These are phyloP conservation scores for Podila epigama DNA, from an alignment of 192 early-diverging fungal genomes.

Conservation along the genomic window DNA sequence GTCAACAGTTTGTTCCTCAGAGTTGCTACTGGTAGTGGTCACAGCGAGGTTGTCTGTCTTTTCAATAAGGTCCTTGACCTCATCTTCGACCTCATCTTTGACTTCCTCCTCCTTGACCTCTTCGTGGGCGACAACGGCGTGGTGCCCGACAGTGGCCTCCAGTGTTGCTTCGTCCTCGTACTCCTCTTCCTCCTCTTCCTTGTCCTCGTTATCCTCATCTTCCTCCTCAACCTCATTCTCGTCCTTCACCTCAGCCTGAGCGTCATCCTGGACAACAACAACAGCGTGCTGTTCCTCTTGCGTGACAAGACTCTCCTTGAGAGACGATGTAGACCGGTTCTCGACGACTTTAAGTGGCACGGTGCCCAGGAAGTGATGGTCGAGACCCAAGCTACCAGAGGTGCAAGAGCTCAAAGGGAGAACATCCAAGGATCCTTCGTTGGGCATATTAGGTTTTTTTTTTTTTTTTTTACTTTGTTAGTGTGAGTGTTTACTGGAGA, in stretches of 20 bases:
- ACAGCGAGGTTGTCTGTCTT: neutral
- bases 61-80: neutral
- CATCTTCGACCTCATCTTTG: neutral
- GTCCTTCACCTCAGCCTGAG: neutral
- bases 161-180: neutral
- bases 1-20: neutral
- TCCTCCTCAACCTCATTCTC: conserved; percentile 1
- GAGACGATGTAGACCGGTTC: neutral
- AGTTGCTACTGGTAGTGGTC: too few species aligned
- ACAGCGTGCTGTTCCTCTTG: conserved; percentile 6
- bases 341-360: conserved; percentile 6
- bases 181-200: neutral
- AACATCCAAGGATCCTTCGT: conserved; percentile 26
- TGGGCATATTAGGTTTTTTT: too few species aligned
- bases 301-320: conserved; percentile 1
- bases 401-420: conserved; percentile 40
- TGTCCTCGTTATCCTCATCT: neutral
- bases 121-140: neutral
- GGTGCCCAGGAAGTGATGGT: conserved; percentile 12
- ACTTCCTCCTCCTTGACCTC: neutral
- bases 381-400: conserved; percentile 24
- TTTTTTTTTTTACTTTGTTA: too few species aligned
- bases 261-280: neutral
- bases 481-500: neutral
- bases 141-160: neutral